Evolutionary conservation across 805 yeast genomes (phyloP).

Genomic region (Candida quercuum): DNA sequence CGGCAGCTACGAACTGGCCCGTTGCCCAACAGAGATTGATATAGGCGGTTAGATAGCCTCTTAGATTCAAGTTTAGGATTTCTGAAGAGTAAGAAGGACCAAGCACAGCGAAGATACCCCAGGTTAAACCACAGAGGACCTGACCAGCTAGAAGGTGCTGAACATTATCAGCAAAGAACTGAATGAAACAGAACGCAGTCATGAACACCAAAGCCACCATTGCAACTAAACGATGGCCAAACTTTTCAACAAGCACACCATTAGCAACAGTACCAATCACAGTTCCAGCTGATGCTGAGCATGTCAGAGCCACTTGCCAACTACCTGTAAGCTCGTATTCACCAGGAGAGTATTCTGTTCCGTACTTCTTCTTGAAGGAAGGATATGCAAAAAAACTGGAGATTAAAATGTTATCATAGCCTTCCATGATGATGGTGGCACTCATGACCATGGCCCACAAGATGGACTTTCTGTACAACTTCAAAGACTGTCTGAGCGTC

Average conservation of each 20-base stretch:
- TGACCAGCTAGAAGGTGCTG: conserved; percentile 16
- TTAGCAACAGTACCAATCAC: conserved; percentile 41
- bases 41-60: conserved; percentile 44
- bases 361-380: not conserved
- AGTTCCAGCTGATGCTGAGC: conserved; percentile 28
- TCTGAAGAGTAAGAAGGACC: conserved; percentile 54
- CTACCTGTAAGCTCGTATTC: not conserved
- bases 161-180: conserved; percentile 39
- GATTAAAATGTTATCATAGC: not conserved
- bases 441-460: not conserved
- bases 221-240: conserved; percentile 41
- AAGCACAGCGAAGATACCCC: conserved; percentile 53
- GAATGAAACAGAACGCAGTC: conserved; percentile 38
- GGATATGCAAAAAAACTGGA: not conserved
- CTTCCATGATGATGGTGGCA: not conserved
- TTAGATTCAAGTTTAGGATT: conserved; percentile 45
- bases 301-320: not conserved
- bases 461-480: not conserved
- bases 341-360: not conserved
- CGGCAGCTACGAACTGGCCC: conserved; percentile 48
- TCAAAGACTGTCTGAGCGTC: not conserved
- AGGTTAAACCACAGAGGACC: conserved; percentile 39
- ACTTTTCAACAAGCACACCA: conserved; percentile 38
- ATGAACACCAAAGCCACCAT: conserved; percentile 26
- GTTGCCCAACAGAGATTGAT: conserved; percentile 49